Base-by-base conservation (phyloP, 73 alveolate genomes). In the Uronychia setigera region DNA sequence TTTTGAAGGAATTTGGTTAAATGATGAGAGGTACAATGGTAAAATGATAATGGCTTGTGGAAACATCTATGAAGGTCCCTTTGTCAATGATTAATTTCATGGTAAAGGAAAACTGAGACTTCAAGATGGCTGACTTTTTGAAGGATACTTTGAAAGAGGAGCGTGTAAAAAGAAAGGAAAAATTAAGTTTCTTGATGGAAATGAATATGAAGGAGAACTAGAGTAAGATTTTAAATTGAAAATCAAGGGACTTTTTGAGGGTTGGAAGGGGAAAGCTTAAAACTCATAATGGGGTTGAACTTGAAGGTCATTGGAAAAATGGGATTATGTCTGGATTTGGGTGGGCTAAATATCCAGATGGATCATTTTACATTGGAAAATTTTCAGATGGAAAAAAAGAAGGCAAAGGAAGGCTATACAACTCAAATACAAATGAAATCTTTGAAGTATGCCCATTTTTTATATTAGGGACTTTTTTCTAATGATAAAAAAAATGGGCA, bases 1-100 rank as follows among this genome's bases (percentile, higher is more conserved):
- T 26, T 80, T 80, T 58, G 32, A 33, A 11, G 86, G 86, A 9
- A 35, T 58, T 9, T 80, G 86, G 86, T 29, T 28, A 80, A 58
- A 80, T 29, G 78, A 80, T 29, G 58, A 80, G 28, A 34, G 33
- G 28, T 31, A 25, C 5, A 59, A 80, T 35, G 86, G 86, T 11
- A 35, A 80, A 29, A 28, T 34, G 25, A 80, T 58, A 1, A 35
- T 27, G 14, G 5, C 35, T 1, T 77, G 57, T 29, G 77, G 78
- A 57, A 28, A 77, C 28, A 80, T 35, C 0, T 80, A 80, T 57
- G 35, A 80, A 80, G 86, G 86, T 19, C 34, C 32, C 1, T 58
- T 80, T 28, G 0, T 9, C 0, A n/a, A 35, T 31, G 59, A 58
- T 29, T 29, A 35, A 32, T 80, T 34, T 33, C 59, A 80, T 35